A percentile compares a stretch with the other conserved stretches of the same genome.
phyloP scores from a whole-genome alignment of 208 protist genomes.

The Angomonas desouzai region DNA sequence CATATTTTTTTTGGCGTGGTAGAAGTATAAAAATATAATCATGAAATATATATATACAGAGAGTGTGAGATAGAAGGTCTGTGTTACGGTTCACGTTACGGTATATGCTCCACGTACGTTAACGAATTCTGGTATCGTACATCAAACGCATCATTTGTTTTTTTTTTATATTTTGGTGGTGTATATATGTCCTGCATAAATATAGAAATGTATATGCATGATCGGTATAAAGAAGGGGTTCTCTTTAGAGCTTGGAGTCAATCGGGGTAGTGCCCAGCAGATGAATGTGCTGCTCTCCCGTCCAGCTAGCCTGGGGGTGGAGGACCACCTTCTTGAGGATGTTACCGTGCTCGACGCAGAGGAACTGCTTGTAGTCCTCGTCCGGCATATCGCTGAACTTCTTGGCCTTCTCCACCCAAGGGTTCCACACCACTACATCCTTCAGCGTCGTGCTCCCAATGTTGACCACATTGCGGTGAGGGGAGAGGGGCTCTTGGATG shows the following conservation, averaged over 20 bases:
- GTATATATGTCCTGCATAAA: no score
- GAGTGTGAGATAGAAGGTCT: not conserved
- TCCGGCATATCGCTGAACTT: conserved; percentile 66
- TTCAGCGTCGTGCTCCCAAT: conserved; percentile 49
- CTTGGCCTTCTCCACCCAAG: conserved; percentile 66
- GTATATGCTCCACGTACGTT: no score
- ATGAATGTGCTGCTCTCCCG: conserved; percentile 42
- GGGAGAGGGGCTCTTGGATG: conserved; percentile 29
- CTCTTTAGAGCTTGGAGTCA: conserved; percentile 42
- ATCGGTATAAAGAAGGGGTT: no score
- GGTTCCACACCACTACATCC: conserved; percentile 89
- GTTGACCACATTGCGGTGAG: conserved; percentile 19
- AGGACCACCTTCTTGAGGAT: conserved; percentile 61
- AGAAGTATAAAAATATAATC: no score
- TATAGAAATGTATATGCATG: no score
- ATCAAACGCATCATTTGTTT: not conserved
- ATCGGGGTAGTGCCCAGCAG: conserved; percentile 29
- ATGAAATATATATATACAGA: not conserved
- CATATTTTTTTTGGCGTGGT: no score
- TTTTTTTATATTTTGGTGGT: conserved; percentile 6
- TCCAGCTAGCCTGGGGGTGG: conserved; percentile 59
- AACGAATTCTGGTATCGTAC: not conserved
- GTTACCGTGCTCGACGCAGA: conserved; percentile 83
- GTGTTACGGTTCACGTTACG: not conserved
- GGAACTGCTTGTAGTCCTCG: conserved; percentile 77